These are phyloP conservation scores for Paratinospora sagittata DNA, from an alignment of 164 flowering plant genomes.

Conservation along the genomic window DNA sequence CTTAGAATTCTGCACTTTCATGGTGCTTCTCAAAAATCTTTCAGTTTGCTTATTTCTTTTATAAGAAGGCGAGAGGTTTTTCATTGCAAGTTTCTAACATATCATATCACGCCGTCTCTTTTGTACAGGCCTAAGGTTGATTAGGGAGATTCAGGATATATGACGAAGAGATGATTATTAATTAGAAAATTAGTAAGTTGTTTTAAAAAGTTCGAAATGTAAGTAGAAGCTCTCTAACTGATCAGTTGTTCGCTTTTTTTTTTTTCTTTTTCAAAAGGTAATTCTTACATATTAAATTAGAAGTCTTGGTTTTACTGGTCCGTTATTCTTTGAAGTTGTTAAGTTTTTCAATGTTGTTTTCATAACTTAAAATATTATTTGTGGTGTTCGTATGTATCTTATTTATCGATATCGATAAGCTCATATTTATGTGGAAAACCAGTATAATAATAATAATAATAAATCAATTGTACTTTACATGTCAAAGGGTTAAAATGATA, in stretches of 20 bases:
- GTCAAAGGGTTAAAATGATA: too few relatives aligned
- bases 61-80: neutral
- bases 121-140: constrained; percentile 51
- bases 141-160: constrained; percentile 48
- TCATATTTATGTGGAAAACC: neutral
- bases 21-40: too few relatives aligned
- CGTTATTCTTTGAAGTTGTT: neutral
- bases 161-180: too few relatives aligned
- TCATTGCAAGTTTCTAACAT: neutral
- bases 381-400: neutral
- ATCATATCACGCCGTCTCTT: neutral
- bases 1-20: constrained; percentile 3
- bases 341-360: neutral
- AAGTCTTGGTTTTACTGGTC: neutral
- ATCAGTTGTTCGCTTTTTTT: constrained; percentile 68
- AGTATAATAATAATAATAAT: too few relatives aligned
- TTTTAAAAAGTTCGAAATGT: constrained; percentile 40
- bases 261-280: constrained; percentile 79
- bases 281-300: neutral
- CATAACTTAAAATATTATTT: neutral
- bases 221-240: constrained; percentile 60
- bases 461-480: too few relatives aligned
- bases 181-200: too few relatives aligned
- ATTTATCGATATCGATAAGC: neutral
- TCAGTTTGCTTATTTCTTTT: constrained; percentile 2